Percentiles rank a stretch among this genome's conserved stretches.
Evolutionary conservation across 345 rosid genomes (phyloP).

Genomic region (Moringa oleifera): DNA sequence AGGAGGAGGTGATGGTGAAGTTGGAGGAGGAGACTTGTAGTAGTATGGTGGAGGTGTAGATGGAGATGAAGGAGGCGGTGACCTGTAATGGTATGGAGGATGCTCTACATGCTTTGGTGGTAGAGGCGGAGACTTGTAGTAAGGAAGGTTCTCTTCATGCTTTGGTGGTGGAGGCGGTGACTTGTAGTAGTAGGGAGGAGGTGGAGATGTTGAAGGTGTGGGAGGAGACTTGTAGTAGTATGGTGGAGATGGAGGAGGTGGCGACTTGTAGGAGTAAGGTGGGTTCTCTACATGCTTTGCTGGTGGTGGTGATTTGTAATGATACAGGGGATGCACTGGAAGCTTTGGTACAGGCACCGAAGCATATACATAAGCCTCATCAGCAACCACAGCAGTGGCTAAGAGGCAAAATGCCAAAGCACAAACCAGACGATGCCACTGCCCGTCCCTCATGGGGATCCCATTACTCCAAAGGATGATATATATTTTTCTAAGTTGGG

Average conservation of each 20-base stretch:
- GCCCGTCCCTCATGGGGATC: conserved; percentile 6
- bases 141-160: too few species aligned
- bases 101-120: neutral
- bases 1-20: too few species aligned
- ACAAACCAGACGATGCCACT: conserved; percentile 7
- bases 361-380: too few species aligned
- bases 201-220: neutral
- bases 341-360: neutral
- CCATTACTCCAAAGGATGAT: too few species aligned
- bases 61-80: conserved; percentile 1
- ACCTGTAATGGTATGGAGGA: conserved; percentile 5
- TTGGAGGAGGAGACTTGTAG: too few species aligned
- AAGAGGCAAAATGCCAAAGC: neutral
- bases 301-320: neutral
- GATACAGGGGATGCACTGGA: neutral
- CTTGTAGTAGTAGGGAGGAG: neutral
- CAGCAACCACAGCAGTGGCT: neutral
- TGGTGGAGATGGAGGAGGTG: neutral
- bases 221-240: neutral
- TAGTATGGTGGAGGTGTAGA: too few species aligned
- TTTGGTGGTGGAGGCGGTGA: neutral
- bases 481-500: too few species aligned
- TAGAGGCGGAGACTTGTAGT: neutral
- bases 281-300: neutral
- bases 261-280: neutral